Base-by-base conservation (phyloP, 805 yeast genomes). In the Metschnikowia lachancei region DNA sequence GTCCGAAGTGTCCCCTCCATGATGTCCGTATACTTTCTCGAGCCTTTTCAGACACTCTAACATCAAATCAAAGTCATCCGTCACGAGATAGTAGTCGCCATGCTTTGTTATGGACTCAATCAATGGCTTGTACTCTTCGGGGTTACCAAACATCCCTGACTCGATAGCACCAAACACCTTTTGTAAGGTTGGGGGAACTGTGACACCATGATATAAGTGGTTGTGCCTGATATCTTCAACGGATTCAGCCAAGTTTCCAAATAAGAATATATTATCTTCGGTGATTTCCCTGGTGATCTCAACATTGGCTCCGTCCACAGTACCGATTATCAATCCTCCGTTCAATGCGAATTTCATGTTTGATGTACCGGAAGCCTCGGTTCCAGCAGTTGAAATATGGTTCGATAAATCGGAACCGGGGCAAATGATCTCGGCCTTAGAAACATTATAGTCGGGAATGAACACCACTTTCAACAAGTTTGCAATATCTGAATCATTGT, bases 301-400 rank as follows among this genome's bases (percentile, higher is more conserved):
- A 40, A 91, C 95, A 62, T 91, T 90, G 53, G 97, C 97, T 62
- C 97, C 97, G 63, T 90, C 97, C 54, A 90, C 96, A 11, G 97
- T 91, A 64, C 97, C 97, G 54, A 90, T 83, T 57, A 90, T 87
- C 54, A 90, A 77, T 41, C 97, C 97, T 67, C 97, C 97, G 62
- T 89, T 90, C 69, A 90, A 74, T 19, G 89, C 96, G 64, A 90
- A 90, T 71, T 90, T 90, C 97, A 90, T 90, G 72, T 90, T 90
- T 30, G 95, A 87, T 29, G 97, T 90, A 62, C 97, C 97, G 0
- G 95, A 85, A 18, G 96, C 97, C 65, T 90, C 97, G 24, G 97
- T 90, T 58, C 97, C 97, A 8, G 97, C 97, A 36, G 97, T 90
- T 12, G 97, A 90, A 55, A 90, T 90, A 70, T 90, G 97, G 70